These are phyloP conservation scores for Cercospora zeina DNA, from an alignment of 2,329 filamentous ascomycete species.

Conservation along the genomic window DNA sequence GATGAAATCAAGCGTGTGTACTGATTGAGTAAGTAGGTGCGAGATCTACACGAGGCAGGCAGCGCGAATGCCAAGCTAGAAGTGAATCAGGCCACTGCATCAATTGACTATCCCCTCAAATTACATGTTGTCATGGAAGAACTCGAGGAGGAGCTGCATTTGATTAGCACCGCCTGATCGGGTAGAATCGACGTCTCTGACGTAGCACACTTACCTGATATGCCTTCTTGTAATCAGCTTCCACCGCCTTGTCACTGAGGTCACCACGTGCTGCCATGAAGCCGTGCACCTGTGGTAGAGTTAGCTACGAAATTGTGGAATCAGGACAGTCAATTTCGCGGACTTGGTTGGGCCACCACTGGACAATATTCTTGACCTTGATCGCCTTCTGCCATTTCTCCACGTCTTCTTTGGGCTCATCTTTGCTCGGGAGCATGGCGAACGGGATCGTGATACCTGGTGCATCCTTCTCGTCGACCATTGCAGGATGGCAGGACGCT, in stretches of 20 bases:
- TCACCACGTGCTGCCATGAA: conserved; percentile 44
- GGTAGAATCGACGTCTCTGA: neutral
- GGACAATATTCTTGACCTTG: conserved; percentile 50
- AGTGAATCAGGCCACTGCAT: too few relatives aligned
- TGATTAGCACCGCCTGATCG: neutral
- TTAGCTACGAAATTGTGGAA: neutral
- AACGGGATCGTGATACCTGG: conserved; percentile 58
- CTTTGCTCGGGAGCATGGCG: conserved; percentile 58
- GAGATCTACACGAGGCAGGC: too few relatives aligned
- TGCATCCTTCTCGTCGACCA: conserved; percentile 61
- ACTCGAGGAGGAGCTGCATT: conserved; percentile 49
- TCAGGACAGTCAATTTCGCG: conserved; percentile 35
- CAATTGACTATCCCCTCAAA: too few relatives aligned
- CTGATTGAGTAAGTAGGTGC: too few relatives aligned
- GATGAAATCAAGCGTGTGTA: too few relatives aligned
- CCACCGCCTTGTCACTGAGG: conserved; percentile 51
- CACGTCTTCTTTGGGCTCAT: conserved; percentile 56
- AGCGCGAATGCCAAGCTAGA: too few relatives aligned
- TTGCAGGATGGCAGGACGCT: conserved; percentile 59
- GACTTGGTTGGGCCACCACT: conserved; percentile 52
- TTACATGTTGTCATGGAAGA: conserved; percentile 56
- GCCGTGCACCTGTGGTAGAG: conserved; percentile 27
- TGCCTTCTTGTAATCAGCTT: conserved; percentile 53
- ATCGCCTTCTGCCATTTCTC: conserved; percentile 51
- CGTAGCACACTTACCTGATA: conserved; percentile 38